Conservation (phyloP, 441 rosid species). For the Rhodomyrtus psidioides region DNA sequence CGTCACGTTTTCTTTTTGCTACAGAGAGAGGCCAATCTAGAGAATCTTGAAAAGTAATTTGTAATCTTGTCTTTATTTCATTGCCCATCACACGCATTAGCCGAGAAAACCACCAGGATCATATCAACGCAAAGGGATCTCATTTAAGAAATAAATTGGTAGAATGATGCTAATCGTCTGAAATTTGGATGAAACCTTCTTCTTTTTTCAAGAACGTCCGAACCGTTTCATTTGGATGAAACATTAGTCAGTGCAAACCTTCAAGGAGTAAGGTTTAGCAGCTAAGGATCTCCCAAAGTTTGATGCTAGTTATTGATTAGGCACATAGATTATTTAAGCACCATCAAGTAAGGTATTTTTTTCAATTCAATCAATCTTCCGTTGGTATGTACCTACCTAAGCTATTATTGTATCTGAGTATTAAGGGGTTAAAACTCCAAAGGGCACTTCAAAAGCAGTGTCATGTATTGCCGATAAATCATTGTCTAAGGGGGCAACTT, state of each 20-base stretch:
- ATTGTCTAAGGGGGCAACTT: background rate
- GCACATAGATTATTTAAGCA: background rate
- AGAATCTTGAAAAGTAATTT: background rate
- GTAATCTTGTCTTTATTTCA: background rate
- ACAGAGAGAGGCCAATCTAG: background rate
- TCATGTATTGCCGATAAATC: background rate
- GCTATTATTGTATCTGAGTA: background rate
- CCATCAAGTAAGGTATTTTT: background rate
- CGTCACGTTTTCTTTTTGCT: background rate
- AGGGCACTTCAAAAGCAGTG: background rate
- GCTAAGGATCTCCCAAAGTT: background rate
- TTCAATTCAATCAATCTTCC: background rate
- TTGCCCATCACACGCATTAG: background rate
- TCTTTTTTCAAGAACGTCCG: background rate
- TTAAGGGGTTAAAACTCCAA: background rate
- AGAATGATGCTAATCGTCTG: background rate
- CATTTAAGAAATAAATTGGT: background rate
- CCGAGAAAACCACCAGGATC: background rate
- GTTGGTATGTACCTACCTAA: background rate
- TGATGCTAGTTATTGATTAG: no score
- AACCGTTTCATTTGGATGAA: background rate
- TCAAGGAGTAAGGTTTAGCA: no score
- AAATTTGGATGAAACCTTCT: background rate
- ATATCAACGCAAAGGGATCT: background rate
- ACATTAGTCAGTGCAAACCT: background rate